A percentile compares a stretch with the other conserved stretches of the same genome.
These are phyloP conservation scores for Choiromyces venosus DNA, from an alignment of 495 filamentous ascomycete genomes.

Conservation along the genomic window DNA sequence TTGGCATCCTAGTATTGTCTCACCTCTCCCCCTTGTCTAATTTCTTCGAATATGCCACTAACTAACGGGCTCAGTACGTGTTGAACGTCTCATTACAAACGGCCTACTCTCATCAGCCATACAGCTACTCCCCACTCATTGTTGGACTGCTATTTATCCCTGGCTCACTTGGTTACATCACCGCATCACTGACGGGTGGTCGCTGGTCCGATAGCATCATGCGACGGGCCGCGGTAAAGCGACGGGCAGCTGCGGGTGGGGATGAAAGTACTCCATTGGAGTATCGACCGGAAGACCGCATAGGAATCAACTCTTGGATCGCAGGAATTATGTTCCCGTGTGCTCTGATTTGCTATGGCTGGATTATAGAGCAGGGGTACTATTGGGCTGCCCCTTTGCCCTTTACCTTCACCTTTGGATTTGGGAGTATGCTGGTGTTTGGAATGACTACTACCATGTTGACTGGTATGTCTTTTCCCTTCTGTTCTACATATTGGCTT, in stretches of 20 bases:
- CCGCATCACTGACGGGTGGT: conserved; percentile 68
- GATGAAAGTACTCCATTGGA: conserved; percentile 46
- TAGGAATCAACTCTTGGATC: conserved; percentile 84
- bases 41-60: neutral
- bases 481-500: neutral
- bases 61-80: conserved; percentile 51
- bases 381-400: conserved; percentile 54
- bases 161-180: conserved; percentile 69
- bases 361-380: conserved; percentile 55
- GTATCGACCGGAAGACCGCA: conserved; percentile 78
- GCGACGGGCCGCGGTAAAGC: conserved; percentile 61
- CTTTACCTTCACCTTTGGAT: conserved; percentile 82
- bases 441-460: conserved; percentile 71
- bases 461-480: conserved; percentile 44
- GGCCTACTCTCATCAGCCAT: conserved; percentile 67
- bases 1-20: conserved; percentile 55
- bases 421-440: conserved; percentile 87
- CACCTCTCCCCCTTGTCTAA: neutral
- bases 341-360: conserved; percentile 63
- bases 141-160: conserved; percentile 81
- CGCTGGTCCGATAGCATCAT: conserved; percentile 88
- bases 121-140: conserved; percentile 66
- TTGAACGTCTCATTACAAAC: conserved; percentile 79
- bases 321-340: conserved; percentile 69
- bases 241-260: conserved; percentile 9